Conservation (phyloP, 768 basidiomycete genomes). For the Phlegmacium glaucopus region DNA sequence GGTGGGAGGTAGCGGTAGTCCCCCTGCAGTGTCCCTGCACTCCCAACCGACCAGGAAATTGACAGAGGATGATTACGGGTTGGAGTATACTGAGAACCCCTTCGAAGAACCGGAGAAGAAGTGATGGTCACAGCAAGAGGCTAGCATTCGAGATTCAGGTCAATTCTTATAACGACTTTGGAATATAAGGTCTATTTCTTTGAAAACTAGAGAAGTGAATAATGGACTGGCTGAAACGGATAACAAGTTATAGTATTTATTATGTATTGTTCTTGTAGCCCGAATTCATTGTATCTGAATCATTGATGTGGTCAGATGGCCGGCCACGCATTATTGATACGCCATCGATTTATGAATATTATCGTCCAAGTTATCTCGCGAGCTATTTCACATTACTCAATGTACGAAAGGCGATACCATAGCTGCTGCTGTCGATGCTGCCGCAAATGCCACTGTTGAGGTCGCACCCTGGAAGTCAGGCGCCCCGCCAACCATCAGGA, state of each 20-base stretch:
- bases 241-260: too few relatives aligned
- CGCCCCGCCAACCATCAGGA: slow-evolving; percentile 75
- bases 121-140: too few relatives aligned
- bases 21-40: slow-evolving; percentile 11
- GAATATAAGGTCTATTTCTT: too few relatives aligned
- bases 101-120: slow-evolving; percentile 48
- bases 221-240: too few relatives aligned
- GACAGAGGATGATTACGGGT: slow-evolving; percentile 44
- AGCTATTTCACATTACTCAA: slow-evolving; percentile 13
- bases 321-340: too few relatives aligned
- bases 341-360: too few relatives aligned
- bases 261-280: too few relatives aligned
- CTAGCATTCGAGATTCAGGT: too few relatives aligned
- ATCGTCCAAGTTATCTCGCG: not conserved
- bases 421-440: slow-evolving; percentile 29
- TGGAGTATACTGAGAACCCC: slow-evolving; percentile 74
- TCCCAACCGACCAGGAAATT: slow-evolving; percentile 9
- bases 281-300: too few relatives aligned
- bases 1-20: not conserved
- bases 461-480: slow-evolving; percentile 47
- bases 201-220: too few relatives aligned
- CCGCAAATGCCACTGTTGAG: slow-evolving; percentile 14
- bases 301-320: too few relatives aligned
- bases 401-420: slow-evolving; percentile 38
- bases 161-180: too few relatives aligned